Evolutionary conservation across 345 rosid species (phyloP), one percentile per base, ranked within the genome.

Genomic region (Populus nigra): DNA sequence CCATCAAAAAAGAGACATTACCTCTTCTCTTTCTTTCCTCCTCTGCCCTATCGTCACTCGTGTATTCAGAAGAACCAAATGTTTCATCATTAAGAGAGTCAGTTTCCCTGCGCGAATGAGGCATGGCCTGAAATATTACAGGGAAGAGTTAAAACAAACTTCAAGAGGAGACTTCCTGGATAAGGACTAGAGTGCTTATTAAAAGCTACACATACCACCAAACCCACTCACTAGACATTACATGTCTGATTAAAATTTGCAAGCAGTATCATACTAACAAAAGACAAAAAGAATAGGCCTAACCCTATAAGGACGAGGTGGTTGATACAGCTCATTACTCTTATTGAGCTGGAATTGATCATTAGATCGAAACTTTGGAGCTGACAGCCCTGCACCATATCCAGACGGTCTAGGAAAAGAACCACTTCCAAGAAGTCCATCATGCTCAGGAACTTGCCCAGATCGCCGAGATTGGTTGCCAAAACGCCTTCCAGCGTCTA

Each of bases 21-120:
- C 98, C 97, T 92, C 98, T 90, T 86, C 99, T 91, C 81, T 93
- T 90, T 84, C 88, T 90, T 85, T 96, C 99, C 83, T 93, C 99
- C 87, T 93, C 99, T 84, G 92, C 93, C 85, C 91, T 93, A 82
- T 92, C 97, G 73, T 92, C 99, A 77, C 83, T 86, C 17, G 93
- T 81, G 83, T 49, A 76, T 61, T 93, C 97, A 69, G 92, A 87
- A 80, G 97, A 89, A 81, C 99, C 98, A 86, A 96, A 96, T 65
- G 99, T 96, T 86, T 96, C 99, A 73, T 96, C 93, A 83, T 96
- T 91, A 71, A 49, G 72, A 1, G 97, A 88, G 85, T 96, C 98
- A 73, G 87, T 78, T 22, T 88, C 97, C 85, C 92, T 90, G 67
- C 95, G 87, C 10, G 81, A 73, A 81, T 76, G 92, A 75, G 98